Conservation (phyloP, 176 grass and related monocot species). For the Calamus simplicifolius region DNA sequence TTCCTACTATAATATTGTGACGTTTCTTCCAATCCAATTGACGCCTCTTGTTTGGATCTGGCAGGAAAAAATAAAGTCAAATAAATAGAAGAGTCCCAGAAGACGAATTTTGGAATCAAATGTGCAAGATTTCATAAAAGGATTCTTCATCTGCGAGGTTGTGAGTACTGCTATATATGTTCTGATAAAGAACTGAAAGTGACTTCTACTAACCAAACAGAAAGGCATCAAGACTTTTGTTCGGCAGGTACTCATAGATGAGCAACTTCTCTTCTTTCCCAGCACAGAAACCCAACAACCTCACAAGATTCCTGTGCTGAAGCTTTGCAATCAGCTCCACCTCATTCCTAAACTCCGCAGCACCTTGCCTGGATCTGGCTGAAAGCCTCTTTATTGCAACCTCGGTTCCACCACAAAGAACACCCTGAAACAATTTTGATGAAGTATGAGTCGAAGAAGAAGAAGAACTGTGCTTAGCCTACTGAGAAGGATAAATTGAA, state of each 20-base stretch:
- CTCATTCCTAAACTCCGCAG: slow-evolving; percentile 64
- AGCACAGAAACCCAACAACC: slow-evolving; percentile 72
- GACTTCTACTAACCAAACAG: slow-evolving; percentile 49
- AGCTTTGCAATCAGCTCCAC: slow-evolving; percentile 90
- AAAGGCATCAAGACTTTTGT: slow-evolving; percentile 74
- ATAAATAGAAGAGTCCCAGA: no score
- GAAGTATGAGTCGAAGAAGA: no score
- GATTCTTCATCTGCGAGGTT: no score
- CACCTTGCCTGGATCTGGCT: slow-evolving; percentile 57
- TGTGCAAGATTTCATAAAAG: no score
- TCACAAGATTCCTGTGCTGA: slow-evolving; percentile 85
- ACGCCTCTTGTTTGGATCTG: slow-evolving; percentile 36
- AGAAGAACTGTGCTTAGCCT: no score
- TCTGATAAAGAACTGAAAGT: background rate
- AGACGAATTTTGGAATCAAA: no score
- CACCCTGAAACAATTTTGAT: slow-evolving; percentile 30
- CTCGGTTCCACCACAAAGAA: slow-evolving; percentile 47
- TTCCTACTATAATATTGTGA: slow-evolving; percentile 64
- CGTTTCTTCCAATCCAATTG: slow-evolving; percentile 75
- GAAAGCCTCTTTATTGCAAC: slow-evolving; percentile 90
- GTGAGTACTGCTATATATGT: no score
- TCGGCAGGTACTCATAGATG: slow-evolving; percentile 91
- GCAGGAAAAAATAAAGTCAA: no score
- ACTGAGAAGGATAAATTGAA: no score
- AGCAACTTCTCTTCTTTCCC: slow-evolving; percentile 82